These are phyloP conservation scores for Alternaria angustiovoidea DNA, from an alignment of 2,329 filamentous ascomycete species.

Conservation along the genomic window DNA sequence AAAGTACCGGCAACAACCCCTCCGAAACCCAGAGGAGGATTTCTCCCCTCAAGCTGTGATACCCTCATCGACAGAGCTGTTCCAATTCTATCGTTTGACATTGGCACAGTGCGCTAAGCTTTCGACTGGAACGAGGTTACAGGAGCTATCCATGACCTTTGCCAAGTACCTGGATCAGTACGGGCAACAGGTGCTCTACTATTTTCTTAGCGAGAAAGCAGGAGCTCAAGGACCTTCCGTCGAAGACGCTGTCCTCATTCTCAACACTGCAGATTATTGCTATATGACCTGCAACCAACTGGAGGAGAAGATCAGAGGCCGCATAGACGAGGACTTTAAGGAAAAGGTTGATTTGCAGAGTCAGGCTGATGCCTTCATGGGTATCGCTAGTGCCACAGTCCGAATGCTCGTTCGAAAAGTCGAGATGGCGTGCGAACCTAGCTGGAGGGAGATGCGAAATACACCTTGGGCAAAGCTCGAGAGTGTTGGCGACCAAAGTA, in stretches of 20 bases:
- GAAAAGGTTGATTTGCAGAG: slow-evolving; percentile 84
- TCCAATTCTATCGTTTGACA: slow-evolving; percentile 94
- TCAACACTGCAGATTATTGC: slow-evolving; percentile 98
- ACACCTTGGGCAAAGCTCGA: slow-evolving; percentile 96
- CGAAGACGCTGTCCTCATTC: slow-evolving; percentile 82
- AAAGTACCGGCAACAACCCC: slow-evolving; percentile 82
- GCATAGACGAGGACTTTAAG: slow-evolving; percentile 81
- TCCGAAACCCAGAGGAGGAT: slow-evolving; percentile 85
- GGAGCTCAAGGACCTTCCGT: slow-evolving; percentile 66
- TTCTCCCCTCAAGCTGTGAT: slow-evolving; percentile 91
- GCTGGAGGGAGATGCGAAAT: slow-evolving; percentile 97
- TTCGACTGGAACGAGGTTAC: slow-evolving; percentile 84
- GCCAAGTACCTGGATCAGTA: slow-evolving; percentile 96
- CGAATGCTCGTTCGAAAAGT: slow-evolving; percentile 84
- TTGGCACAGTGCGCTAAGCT: slow-evolving; percentile 95
- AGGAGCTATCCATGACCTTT: slow-evolving; percentile 85
- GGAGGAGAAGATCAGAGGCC: slow-evolving; percentile 91
- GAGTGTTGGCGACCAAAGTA: slow-evolving; percentile 89
- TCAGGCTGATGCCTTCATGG: slow-evolving; percentile 94
- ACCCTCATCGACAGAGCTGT: slow-evolving; percentile 91
- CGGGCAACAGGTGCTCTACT: slow-evolving; percentile 87
- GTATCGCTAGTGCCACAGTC: slow-evolving; percentile 88
- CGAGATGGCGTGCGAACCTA: slow-evolving; percentile 80
- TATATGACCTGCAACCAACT: slow-evolving; percentile 91
- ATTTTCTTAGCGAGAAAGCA: slow-evolving; percentile 70